Conservation (phyloP, 1,284 basidiomycete species). For the Sanguinoderma infundibulare region DNA sequence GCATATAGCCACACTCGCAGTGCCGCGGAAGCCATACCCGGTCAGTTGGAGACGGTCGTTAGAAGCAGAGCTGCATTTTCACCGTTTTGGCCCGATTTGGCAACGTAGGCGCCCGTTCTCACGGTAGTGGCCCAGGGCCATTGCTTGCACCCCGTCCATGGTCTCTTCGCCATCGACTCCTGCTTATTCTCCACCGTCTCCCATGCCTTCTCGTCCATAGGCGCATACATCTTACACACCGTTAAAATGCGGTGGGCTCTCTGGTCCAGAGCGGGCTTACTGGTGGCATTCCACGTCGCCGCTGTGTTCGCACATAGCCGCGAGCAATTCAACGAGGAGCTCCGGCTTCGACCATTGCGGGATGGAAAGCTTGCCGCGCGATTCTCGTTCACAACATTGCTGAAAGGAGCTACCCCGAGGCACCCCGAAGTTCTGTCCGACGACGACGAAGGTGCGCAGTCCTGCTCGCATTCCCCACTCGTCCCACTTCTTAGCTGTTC, state of each 20-base stretch:
- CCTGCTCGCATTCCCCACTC: background rate
- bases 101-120: background rate
- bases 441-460: constrained; percentile 56
- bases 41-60: background rate
- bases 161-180: background rate
- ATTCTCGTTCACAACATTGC: constrained; percentile 83
- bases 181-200: background rate
- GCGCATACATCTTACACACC: background rate
- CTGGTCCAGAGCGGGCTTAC: constrained; percentile 12
- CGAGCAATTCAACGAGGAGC: constrained; percentile 70
- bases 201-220: background rate
- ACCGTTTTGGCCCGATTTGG: background rate
- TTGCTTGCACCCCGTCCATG: background rate
- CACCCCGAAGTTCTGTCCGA: constrained; percentile 51
- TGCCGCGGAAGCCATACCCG: background rate
- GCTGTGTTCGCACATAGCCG: constrained; percentile 7
- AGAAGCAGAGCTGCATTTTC: background rate
- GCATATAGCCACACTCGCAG: background rate
- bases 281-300: constrained; percentile 15
- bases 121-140: too few species aligned
- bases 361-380: constrained; percentile 86
- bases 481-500: background rate
- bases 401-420: constrained; percentile 56
- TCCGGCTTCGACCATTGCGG: constrained; percentile 74
- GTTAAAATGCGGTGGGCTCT: background rate